phyloP scores from a whole-genome alignment of 768 basidiomycete genomes.

The Peribolospora baueri region DNA sequence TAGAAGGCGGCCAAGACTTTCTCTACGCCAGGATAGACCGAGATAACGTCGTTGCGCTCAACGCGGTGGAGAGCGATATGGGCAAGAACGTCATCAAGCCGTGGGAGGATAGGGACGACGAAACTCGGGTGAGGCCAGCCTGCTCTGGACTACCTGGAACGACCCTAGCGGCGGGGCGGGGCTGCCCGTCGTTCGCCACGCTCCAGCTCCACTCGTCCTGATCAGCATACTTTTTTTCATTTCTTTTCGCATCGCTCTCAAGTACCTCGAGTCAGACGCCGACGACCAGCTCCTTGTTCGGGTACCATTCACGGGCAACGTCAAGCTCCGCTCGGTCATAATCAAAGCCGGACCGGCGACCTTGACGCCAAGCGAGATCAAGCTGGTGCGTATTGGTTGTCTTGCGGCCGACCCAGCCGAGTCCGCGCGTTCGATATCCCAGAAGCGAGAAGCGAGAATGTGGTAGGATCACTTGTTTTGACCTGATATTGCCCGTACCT shows the following conservation, averaged over 20 bases:
- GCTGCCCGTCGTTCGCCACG: not conserved
- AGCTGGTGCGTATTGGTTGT: slow-evolving; percentile 14
- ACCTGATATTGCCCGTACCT: too few species aligned
- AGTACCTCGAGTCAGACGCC: slow-evolving; percentile 21
- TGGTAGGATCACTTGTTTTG: too few species aligned
- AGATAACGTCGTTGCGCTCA: slow-evolving; percentile 18
- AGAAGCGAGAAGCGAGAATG: too few species aligned
- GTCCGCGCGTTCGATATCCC: too few species aligned
- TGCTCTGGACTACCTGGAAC: not conserved
- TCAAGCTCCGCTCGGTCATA: slow-evolving; percentile 19
- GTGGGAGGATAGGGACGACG: slow-evolving; percentile 19
- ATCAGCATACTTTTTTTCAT: not conserved
- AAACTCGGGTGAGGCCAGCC: slow-evolving; percentile 12
- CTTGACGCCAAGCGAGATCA: slow-evolving; percentile 16
- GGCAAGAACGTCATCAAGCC: slow-evolving; percentile 19
- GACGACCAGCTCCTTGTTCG: slow-evolving; percentile 21
- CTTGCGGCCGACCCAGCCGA: not conserved
- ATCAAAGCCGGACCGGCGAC: slow-evolving; percentile 20
- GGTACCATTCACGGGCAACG: slow-evolving; percentile 5
- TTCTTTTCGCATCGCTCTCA: not conserved
- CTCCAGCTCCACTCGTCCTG: not conserved
- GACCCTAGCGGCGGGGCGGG: not conserved
- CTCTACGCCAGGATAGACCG: slow-evolving; percentile 18
- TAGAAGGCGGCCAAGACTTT: slow-evolving; percentile 15
- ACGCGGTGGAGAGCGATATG: slow-evolving; percentile 17